Evolutionary conservation across 2,329 filamentous ascomycete genomes (phyloP), one percentile per base, ranked within the genome.

Genomic region (Diaporthe humulicola): DNA sequence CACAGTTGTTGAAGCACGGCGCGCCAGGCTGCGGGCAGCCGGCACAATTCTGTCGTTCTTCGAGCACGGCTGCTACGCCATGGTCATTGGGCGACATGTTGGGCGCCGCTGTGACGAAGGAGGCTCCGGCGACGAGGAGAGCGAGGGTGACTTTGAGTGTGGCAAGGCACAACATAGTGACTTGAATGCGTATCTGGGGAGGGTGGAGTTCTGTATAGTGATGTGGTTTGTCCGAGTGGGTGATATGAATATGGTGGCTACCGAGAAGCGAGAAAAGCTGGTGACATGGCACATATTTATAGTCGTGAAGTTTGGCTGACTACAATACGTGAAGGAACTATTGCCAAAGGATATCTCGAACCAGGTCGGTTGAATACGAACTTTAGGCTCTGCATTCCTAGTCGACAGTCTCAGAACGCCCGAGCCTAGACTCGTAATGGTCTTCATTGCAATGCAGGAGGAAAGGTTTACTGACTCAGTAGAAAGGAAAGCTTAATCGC

Each of bases 11-110:
- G 57, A 61, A 61, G n/a, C 57, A 61, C 19, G 57, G 57, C 6
- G 36, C n/a, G 3, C 57, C 57, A 28, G n/a, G 57, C 57, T 42
- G 12, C n/a, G 57, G 57, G 38, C 57, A 61, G n/a, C 36, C 36
- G 4, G 22, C n/a, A 12, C 57, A 61, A 6, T 42, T 28, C 36
- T 61, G 57, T 61, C 57, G 36, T 7, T 28, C 36, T 42, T 40
- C 33, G 22, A 60, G 33, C 12, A 60, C 9, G 36, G 22, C n/a
- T 28, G 12, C 15, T 14, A 42, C 22, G 3, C n/a, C 57, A 19
- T 9, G 22, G 14, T 61, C 57, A 17, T 42, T 61, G 57, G 57
- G 57, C n/a, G 57, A 28, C 57, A 61, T 61, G n/a, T 28, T 61
- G 57, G 57, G 57, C 4, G 57, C 57, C n/a, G 36, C 22, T 19